phyloP scores from a whole-genome alignment of 1,284 basidiomycete genomes.

The Schizophyllum commune region DNA sequence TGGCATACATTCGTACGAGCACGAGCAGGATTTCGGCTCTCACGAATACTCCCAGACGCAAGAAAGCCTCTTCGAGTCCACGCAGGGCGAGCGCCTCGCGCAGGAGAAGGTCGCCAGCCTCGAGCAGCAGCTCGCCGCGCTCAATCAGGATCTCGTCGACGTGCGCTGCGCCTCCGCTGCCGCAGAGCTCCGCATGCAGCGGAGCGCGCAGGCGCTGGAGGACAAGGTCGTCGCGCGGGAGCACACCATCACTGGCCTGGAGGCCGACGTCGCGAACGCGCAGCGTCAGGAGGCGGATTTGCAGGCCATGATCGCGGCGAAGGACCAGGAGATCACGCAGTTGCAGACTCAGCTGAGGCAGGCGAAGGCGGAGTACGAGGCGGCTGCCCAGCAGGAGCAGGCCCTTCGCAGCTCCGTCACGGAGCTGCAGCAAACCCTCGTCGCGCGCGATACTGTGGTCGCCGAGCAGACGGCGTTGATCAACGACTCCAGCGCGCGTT shows the following conservation, averaged over 20 bases:
- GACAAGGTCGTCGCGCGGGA: slow-evolving; percentile 9
- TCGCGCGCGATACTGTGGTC: not conserved
- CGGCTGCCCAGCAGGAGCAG: not conserved
- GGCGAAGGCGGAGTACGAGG: slow-evolving; percentile 12
- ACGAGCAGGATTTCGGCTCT: not conserved
- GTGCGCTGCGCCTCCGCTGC: not conserved
- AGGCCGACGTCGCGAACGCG: slow-evolving; percentile 10
- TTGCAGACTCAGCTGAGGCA: slow-evolving; percentile 4
- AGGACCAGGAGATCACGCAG: slow-evolving; percentile 9
- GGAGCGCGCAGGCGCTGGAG: not conserved
- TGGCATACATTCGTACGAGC: too few species aligned
- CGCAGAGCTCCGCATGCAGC: not conserved
- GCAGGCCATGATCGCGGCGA: slow-evolving; percentile 2
- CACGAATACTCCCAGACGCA: slow-evolving; percentile 9
- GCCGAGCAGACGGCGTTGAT: not conserved
- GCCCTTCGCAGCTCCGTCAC: not conserved
- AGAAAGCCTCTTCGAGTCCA: slow-evolving; percentile 7
- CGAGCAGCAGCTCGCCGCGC: not conserved
- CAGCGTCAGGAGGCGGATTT: slow-evolving; percentile 10
- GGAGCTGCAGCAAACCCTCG: not conserved
- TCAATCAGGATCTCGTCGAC: not conserved
- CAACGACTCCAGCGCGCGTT: not conserved
- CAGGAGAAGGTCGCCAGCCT: not conserved
- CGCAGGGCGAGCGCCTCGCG: not conserved
- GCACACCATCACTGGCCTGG: slow-evolving; percentile 12